A percentile compares a stretch with the other conserved stretches of the same genome.
Conservation (phyloP, 768 basidiomycete species). For the Termitomyces sp. region DNA sequence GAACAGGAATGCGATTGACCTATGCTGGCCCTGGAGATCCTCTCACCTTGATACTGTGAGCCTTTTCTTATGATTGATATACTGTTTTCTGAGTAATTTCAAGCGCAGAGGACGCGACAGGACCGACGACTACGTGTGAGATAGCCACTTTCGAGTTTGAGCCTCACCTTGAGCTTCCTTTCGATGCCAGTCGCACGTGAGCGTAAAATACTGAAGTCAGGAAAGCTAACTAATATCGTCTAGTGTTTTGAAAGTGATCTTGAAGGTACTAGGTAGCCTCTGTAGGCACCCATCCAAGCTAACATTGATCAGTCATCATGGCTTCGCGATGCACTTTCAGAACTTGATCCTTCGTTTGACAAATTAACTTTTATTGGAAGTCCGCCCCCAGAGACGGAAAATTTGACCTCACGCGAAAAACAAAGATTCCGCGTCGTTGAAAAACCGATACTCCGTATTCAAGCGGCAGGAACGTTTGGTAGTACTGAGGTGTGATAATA, state of each 20-base stretch:
- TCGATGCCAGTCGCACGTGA: conserved; percentile 63
- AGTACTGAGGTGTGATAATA: conserved; percentile 62
- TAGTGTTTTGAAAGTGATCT: conserved; percentile 76
- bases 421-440: conserved; percentile 20
- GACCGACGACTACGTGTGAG: conserved; percentile 85
- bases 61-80: conserved; percentile 9
- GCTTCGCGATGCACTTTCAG: conserved; percentile 88
- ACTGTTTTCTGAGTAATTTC: neutral
- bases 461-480: conserved; percentile 78
- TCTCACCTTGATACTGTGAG: conserved; percentile 73
- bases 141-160: conserved; percentile 84
- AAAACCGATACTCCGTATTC: conserved; percentile 75
- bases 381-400: conserved; percentile 36
- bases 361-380: conserved; percentile 80
- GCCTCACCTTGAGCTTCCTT: conserved; percentile 71
- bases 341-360: conserved; percentile 85
- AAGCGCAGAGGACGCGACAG: conserved; percentile 73
- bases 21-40: conserved; percentile 78
- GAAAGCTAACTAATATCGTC: neutral
- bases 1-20: conserved; percentile 81
- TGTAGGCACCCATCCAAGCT: neutral
- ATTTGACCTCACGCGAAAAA: conserved; percentile 11
- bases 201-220: conserved; percentile 9
- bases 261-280: conserved; percentile 49
- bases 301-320: conserved; percentile 62